A percentile compares a stretch with the other conserved stretches of the same genome.
These are phyloP conservation scores for Bertia moriformis DNA, from an alignment of 2,329 filamentous ascomycete species.

Conservation along the genomic window DNA sequence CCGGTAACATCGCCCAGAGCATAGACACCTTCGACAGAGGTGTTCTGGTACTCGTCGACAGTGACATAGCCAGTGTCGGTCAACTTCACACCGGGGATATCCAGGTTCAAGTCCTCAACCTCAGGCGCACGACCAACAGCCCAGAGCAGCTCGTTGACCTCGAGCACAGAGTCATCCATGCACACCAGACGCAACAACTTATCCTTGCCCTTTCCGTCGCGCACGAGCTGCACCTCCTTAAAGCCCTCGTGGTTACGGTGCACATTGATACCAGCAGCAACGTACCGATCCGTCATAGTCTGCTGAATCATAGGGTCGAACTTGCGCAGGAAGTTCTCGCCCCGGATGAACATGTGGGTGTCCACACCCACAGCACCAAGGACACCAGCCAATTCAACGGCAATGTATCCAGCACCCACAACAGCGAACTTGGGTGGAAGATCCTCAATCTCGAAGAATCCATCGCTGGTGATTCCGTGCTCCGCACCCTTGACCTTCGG, in stretches of 20 bases:
- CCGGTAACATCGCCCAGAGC: conserved; percentile 73
- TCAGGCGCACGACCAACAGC: conserved; percentile 66
- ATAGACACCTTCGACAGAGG: conserved; percentile 60
- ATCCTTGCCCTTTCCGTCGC: conserved; percentile 57
- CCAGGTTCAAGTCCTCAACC: conserved; percentile 57
- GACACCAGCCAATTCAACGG: conserved; percentile 81
- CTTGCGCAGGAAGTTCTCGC: conserved; percentile 61
- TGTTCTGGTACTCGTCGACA: conserved; percentile 74
- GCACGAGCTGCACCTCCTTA: conserved; percentile 56
- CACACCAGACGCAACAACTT: conserved; percentile 56
- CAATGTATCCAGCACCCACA: conserved; percentile 77
- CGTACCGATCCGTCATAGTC: conserved; percentile 63
- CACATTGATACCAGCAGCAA: conserved; percentile 62
- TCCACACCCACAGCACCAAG: conserved; percentile 74
- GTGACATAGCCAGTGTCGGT: conserved; percentile 54
- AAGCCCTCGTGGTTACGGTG: conserved; percentile 56
- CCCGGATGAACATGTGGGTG: conserved; percentile 75
- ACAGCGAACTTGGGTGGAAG: conserved; percentile 75
- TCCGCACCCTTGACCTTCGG: conserved; percentile 61
- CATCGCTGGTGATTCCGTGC: conserved; percentile 65
- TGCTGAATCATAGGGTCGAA: conserved; percentile 85
- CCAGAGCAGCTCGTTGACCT: conserved; percentile 69
- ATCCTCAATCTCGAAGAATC: conserved; percentile 72
- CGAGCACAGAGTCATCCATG: conserved; percentile 37
- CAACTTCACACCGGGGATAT: conserved; percentile 55